Conservation (phyloP, 2,329 filamentous ascomycete genomes). For the Diaporthe nobilis region DNA sequence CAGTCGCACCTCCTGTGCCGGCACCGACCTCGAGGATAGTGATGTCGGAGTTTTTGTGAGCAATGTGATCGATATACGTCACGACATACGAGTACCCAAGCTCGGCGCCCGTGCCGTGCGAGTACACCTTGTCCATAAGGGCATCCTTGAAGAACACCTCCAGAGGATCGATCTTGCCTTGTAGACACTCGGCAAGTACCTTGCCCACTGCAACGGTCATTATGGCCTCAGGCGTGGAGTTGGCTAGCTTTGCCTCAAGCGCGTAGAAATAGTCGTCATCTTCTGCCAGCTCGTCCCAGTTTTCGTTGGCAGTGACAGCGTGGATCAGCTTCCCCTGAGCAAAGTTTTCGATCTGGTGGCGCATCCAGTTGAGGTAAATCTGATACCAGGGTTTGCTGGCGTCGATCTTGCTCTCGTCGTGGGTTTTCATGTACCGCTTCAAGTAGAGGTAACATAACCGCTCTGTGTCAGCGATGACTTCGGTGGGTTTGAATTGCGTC, state of each 20-base stretch:
- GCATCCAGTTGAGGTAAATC: conserved; percentile 6
- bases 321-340: not conserved
- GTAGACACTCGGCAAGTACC: conserved; percentile 16
- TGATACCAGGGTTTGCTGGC: not conserved
- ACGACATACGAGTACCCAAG: conserved; percentile 21
- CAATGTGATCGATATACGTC: not conserved
- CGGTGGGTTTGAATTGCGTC: not conserved
- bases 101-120: not conserved
- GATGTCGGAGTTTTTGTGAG: not conserved
- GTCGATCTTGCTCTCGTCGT: conserved; percentile 3
- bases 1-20: conserved; percentile 46
- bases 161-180: conserved; percentile 28
- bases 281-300: conserved; percentile 9
- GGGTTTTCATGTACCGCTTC: not conserved
- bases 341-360: not conserved
- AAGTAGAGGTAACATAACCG: not conserved
- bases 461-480: not conserved
- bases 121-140: conserved; percentile 31
- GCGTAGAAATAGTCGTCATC: conserved; percentile 1
- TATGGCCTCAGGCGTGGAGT: conserved; percentile 29
- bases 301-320: not conserved
- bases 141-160: conserved; percentile 37
- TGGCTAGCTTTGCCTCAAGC: conserved; percentile 13
- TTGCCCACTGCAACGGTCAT: conserved; percentile 30
- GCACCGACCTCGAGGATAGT: conserved; percentile 7